Base-by-base conservation (phyloP, 2,329 filamentous ascomycete genomes). In the Trichophyton benhamiae region DNA sequence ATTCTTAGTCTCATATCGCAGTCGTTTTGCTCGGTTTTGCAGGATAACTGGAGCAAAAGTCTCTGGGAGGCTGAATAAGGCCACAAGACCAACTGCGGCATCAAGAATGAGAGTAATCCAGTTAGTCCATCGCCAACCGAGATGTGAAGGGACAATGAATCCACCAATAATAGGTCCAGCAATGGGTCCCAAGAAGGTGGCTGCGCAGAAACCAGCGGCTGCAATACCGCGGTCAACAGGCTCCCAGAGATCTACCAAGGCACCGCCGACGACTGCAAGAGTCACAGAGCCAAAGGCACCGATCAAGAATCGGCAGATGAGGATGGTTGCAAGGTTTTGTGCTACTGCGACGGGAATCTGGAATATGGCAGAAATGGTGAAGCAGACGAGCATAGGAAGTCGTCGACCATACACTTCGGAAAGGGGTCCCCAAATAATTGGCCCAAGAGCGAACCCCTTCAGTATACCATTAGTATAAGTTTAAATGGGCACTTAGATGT, bases 101-200 rank as follows among this genome's bases (percentile, higher is more conserved):
- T 72, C 71, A 66, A 80, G 74, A 58, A 84, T 82, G 53, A 79
- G 67, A 0, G 79, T 82, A 25, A 83, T 75, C 73, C 81, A 84
- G 8, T 76, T 76, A 0, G 80, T 83, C 80, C 81, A 83, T 17
- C 81, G 73, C 81, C 82, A 83, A 15, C 80, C 79, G 0, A 83
- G 75, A 64, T 76, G 65, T 5, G 72, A 77, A 46, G 78, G 72
- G 0, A 76, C 77, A 38, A 81, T 75, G 61, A 80, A 82, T 0
- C 76, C 78, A 7, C 79, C 79, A 7, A 79, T 71, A 60, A 83
- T 76, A 2, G 80, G 77, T 0, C 77, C 79, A 2, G 76, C 69
- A 1, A 76, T 74, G 0, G 79, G 79, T 1, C 80, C 80, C 1
- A 77, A 71, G 63, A 83, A 82, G 0, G 78, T 77, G 3, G 75